A percentile compares a stretch with the other conserved stretches of the same genome.
phyloP scores from a whole-genome alignment of 2,329 filamentous ascomycete species.

The Cladophialophora carrionii region DNA sequence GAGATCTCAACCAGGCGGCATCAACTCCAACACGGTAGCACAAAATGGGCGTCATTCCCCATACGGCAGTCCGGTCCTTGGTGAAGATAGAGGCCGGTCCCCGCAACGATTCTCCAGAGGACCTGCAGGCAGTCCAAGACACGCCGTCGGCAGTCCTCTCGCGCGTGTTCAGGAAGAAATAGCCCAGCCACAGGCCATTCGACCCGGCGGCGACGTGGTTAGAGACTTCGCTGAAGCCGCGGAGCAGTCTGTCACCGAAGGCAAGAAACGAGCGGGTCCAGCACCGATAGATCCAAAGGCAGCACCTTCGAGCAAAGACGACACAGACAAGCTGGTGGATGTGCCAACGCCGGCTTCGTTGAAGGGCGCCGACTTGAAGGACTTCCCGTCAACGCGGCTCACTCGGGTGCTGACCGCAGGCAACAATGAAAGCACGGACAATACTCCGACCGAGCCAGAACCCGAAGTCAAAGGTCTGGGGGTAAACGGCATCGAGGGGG shows the following conservation, averaged over 20 bases:
- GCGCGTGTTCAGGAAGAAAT: slow-evolving; percentile 53
- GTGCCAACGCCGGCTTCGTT: slow-evolving; percentile 36
- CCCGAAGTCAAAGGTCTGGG: slow-evolving; percentile 43
- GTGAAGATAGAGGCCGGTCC: slow-evolving; percentile 54
- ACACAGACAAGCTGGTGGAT: slow-evolving; percentile 36
- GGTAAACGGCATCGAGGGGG: slow-evolving; percentile 46
- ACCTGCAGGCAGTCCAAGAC: slow-evolving; percentile 51
- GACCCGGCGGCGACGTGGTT: slow-evolving; percentile 43
- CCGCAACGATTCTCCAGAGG: slow-evolving; percentile 53
- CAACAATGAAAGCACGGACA: slow-evolving; percentile 41
- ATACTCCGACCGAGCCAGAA: slow-evolving; percentile 42
- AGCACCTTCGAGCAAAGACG: slow-evolving; percentile 30
- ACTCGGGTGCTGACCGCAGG: slow-evolving; percentile 30
- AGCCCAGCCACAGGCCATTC: slow-evolving; percentile 41
- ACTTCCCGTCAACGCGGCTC: slow-evolving; percentile 35
- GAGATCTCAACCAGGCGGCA: slow-evolving; percentile 53
- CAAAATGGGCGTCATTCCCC: slow-evolving; percentile 58
- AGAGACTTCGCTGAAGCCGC: slow-evolving; percentile 42
- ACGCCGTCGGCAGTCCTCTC: slow-evolving; percentile 50
- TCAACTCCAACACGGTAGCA: slow-evolving; percentile 56
- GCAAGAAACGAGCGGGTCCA: slow-evolving; percentile 44
- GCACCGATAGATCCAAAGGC: slow-evolving; percentile 42
- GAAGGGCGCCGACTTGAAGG: slow-evolving; percentile 31
- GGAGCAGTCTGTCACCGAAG: slow-evolving; percentile 38
- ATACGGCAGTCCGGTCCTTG: slow-evolving; percentile 50